These are phyloP conservation scores for Plantago elongata DNA, from an alignment of 257 asterid species.

Conservation along the genomic window DNA sequence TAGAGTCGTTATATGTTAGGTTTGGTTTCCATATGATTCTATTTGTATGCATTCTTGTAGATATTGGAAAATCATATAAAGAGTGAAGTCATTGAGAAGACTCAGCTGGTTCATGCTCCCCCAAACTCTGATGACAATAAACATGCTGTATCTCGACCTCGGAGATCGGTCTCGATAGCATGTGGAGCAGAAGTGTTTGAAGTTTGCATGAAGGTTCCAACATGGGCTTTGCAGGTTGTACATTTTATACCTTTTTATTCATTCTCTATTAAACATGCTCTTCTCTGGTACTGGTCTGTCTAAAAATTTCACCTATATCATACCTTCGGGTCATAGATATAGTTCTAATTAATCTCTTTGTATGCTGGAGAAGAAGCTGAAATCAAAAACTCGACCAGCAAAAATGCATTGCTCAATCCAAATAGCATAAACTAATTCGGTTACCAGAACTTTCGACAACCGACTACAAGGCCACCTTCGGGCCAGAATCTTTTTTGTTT, in stretches of 20 bases:
- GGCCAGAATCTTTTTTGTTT: no score
- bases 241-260: constrained; percentile 3
- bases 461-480: no score
- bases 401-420: no score
- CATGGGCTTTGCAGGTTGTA: constrained; percentile 95
- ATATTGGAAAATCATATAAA: constrained; percentile 93
- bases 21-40: constrained; percentile 5
- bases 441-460: no score
- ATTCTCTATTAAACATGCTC: background rate
- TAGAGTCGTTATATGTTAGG: background rate
- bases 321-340: constrained; percentile 1
- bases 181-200: constrained; percentile 94
- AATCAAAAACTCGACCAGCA: no score
- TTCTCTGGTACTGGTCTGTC: background rate
- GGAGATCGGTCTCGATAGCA: constrained; percentile 86
- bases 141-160: constrained; percentile 59
- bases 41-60: constrained; percentile 30
- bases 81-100: constrained; percentile 81
- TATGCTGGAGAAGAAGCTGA: no score
- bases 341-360: no score
- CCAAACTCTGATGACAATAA: constrained; percentile 48
- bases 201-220: constrained; percentile 79
- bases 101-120: constrained; percentile 55
- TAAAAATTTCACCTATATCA: background rate
- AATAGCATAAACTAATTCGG: no score